Percentiles rank a stretch among this genome's conserved stretches.
Evolutionary conservation across 352 stramenopile genomes (phyloP).

Genomic region (Pythium phragmitis): DNA sequence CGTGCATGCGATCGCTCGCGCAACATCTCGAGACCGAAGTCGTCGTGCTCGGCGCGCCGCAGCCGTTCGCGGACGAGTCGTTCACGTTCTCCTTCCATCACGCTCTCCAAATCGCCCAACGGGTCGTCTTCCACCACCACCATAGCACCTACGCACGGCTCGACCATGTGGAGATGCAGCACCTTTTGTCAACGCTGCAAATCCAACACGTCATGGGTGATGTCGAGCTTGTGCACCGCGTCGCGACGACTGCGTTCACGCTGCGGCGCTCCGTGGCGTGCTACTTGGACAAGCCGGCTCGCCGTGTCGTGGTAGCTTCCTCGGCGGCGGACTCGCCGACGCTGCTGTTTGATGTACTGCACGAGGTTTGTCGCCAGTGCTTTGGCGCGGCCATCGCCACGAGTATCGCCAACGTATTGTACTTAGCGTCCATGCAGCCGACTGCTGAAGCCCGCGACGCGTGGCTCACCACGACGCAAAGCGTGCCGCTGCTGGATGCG

Average conservation of each 20-base stretch:
- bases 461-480: conserved; percentile 68
- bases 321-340: background rate
- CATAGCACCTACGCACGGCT: conserved; percentile 39
- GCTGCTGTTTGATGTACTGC: conserved; percentile 49
- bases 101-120: conserved; percentile 46
- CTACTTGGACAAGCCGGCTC: conserved; percentile 44
- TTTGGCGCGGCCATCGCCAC: conserved; percentile 46
- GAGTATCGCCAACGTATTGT: conserved; percentile 66
- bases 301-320: conserved; percentile 33
- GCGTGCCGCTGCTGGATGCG: conserved; percentile 42
- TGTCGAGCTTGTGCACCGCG: conserved; percentile 44
- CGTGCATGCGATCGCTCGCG: conserved; percentile 52
- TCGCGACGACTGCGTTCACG: conserved; percentile 33
- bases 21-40: conserved; percentile 50
- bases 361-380: conserved; percentile 57
- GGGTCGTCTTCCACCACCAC: conserved; percentile 54
- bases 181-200: conserved; percentile 32
- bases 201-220: conserved; percentile 43
- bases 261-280: conserved; percentile 32
- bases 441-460: conserved; percentile 32
- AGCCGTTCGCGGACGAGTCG: conserved; percentile 23
- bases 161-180: conserved; percentile 32
- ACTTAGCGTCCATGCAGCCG: conserved; percentile 65
- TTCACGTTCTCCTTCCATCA: conserved; percentile 6
- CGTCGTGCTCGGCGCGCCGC: conserved; percentile 39